Conservation (phyloP, 352 stramenopile species). For the Blastocystis sp. region DNA sequence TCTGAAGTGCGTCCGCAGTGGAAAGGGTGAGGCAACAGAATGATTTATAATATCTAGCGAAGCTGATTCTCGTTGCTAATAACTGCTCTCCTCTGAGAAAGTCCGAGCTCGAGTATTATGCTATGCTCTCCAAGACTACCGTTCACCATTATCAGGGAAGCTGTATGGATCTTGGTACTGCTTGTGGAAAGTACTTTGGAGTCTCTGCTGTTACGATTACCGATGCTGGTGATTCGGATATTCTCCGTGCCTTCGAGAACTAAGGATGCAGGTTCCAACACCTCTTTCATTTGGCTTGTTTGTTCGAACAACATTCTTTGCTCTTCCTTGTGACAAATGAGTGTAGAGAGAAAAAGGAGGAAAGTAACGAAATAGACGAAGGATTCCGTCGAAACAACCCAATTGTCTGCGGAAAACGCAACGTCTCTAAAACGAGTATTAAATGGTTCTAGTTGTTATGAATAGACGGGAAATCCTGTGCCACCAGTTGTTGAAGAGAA, state of each 20-base stretch:
- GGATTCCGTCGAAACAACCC: neutral
- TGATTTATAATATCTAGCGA: slow-evolving; percentile 67
- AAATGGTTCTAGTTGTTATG: neutral
- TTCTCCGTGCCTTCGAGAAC: slow-evolving; percentile 72
- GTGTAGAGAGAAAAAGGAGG: neutral
- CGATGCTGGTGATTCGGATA: slow-evolving; percentile 96
- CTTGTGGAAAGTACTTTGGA: slow-evolving; percentile 97
- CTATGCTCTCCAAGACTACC: slow-evolving; percentile 94
- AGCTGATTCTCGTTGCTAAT: slow-evolving; percentile 91
- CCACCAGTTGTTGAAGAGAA: neutral
- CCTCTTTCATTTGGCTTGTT: slow-evolving; percentile 21
- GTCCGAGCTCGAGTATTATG: slow-evolving; percentile 99
- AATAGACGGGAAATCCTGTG: neutral
- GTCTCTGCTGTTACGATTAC: slow-evolving; percentile 89
- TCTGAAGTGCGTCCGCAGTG: slow-evolving; percentile 87
- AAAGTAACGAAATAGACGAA: neutral
- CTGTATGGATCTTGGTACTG: slow-evolving; percentile 96
- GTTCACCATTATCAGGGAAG: slow-evolving; percentile 95
- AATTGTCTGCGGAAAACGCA: neutral
- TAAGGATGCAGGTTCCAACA: slow-evolving; percentile 1
- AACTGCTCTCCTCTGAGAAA: slow-evolving; percentile 96
- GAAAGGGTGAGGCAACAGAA: slow-evolving; percentile 63
- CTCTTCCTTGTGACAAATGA: neutral
- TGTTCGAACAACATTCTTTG: slow-evolving; percentile 7
- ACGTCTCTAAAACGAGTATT: slow-evolving; percentile 38